phyloP scores from a whole-genome alignment of 768 basidiomycete species.

The Antrodiella citrinella region DNA sequence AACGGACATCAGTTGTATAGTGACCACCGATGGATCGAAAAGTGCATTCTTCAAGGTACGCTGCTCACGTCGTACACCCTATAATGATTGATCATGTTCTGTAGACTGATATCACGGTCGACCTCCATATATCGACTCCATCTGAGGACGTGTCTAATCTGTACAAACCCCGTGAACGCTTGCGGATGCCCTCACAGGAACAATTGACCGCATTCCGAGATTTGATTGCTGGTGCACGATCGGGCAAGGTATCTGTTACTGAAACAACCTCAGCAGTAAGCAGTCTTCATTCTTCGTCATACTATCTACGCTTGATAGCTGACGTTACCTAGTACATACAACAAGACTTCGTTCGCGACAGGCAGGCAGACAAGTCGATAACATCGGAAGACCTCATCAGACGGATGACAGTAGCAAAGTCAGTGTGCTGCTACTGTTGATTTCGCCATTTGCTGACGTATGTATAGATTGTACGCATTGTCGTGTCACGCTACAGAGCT shows the following conservation, averaged over 20 bases:
- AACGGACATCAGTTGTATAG: constrained; percentile 62
- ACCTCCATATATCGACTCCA: constrained; percentile 28
- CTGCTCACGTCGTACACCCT: neutral
- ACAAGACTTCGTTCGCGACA: constrained; percentile 55
- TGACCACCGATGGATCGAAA: constrained; percentile 55
- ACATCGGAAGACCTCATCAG: constrained; percentile 59
- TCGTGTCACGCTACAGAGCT: constrained; percentile 51
- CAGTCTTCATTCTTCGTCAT: no score
- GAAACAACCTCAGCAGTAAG: constrained; percentile 54
- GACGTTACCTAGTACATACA: constrained; percentile 52
- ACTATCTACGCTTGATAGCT: no score
- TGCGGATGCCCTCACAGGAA: constrained; percentile 39
- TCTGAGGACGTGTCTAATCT: constrained; percentile 23
- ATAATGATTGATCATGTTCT: constrained; percentile 1
- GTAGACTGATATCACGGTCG: constrained; percentile 53
- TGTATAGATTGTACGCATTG: constrained; percentile 49
- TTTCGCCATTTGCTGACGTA: neutral
- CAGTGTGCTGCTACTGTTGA: constrained; percentile 12
- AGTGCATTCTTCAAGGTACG: constrained; percentile 67
- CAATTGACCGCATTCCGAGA: constrained; percentile 48
- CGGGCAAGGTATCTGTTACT: constrained; percentile 44
- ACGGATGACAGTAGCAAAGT: constrained; percentile 68
- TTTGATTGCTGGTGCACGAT: constrained; percentile 53
- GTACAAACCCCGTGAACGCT: constrained; percentile 39
- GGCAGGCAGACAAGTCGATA: constrained; percentile 29